Percentiles rank a stretch among this genome's conserved stretches.
phyloP scores from a whole-genome alignment of 2,329 filamentous ascomycete species.

The Pyrenophora seminiperda region DNA sequence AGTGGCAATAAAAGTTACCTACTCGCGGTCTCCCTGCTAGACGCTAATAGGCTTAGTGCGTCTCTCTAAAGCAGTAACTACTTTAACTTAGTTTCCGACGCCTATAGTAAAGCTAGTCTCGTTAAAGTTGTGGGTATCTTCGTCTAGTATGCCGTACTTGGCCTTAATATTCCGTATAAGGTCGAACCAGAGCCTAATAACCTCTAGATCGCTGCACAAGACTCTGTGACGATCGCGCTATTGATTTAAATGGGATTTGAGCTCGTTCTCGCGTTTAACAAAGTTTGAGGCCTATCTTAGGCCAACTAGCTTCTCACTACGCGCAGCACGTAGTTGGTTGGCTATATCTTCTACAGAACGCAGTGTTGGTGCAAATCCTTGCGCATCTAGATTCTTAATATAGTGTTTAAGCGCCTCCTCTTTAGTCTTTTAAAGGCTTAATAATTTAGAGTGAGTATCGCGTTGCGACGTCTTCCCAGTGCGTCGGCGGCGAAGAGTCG shows the following conservation, averaged over 20 bases:
- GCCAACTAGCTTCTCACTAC: conserved; percentile 20
- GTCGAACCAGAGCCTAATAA: background rate
- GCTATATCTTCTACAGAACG: background rate
- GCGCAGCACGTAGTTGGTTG: conserved; percentile 10
- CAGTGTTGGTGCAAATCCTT: background rate
- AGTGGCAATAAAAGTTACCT: conserved; percentile 12
- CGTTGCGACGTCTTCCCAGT: background rate
- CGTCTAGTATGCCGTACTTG: conserved; percentile 16
- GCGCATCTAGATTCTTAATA: background rate
- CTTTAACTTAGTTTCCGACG: conserved; percentile 3
- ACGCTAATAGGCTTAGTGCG: conserved; percentile 1
- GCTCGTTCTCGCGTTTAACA: background rate
- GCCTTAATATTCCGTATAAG: conserved; percentile 6
- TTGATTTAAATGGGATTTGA: background rate
- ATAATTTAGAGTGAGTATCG: background rate
- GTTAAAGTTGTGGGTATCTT: conserved; percentile 19
- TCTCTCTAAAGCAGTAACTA: conserved; percentile 11
- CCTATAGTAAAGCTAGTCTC: conserved; percentile 21
- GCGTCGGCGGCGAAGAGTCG: background rate
- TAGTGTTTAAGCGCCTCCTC: background rate
- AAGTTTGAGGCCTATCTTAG: background rate
- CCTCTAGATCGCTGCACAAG: background rate
- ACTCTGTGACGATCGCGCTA: background rate
- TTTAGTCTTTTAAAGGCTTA: background rate
- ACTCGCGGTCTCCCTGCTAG: conserved; percentile 17